A percentile compares a stretch with the other conserved stretches of the same genome.
Evolutionary conservation across 352 stramenopile genomes (phyloP).

Genomic region (Phytophthora hybrid): DNA sequence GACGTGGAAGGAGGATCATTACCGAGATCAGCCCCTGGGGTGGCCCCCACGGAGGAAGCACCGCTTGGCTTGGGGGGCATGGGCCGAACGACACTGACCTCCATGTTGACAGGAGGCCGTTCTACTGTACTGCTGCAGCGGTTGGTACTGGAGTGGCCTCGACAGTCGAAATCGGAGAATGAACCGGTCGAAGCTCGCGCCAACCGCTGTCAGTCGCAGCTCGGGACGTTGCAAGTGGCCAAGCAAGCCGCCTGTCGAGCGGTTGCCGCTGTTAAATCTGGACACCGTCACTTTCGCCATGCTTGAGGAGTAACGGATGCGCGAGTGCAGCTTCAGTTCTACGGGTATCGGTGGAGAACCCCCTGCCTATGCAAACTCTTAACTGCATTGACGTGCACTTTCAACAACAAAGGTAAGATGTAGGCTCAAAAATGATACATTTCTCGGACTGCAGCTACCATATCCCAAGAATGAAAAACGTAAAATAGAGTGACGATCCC

Average conservation of each 20-base stretch:
- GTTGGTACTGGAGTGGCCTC: slow-evolving; percentile 14
- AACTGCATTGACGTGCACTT: neutral
- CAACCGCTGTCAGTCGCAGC: neutral
- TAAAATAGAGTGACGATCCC: slow-evolving; percentile 31
- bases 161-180: slow-evolving; percentile 38
- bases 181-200: neutral
- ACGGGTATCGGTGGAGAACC: neutral
- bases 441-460: slow-evolving; percentile 25
- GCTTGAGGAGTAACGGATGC: slow-evolving; percentile 28
- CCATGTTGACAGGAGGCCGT: slow-evolving; percentile 23
- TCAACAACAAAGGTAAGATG: neutral
- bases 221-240: neutral
- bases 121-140: neutral
- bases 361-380: neutral
- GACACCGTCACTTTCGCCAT: neutral
- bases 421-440: slow-evolving; percentile 44
- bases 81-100: slow-evolving; percentile 35
- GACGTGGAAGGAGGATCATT: slow-evolving; percentile 11
- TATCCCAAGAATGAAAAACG: slow-evolving; percentile 24
- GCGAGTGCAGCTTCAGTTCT: neutral
- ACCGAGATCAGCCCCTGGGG: neutral
- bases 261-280: slow-evolving; percentile 22
- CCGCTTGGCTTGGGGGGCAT: slow-evolving; percentile 23
- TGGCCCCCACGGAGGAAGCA: neutral
- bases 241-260: neutral